Evolutionary conservation across 2,329 filamentous ascomycete genomes (phyloP), one percentile per base, ranked within the genome.

Genomic region (Trichoderma brevicompactum): DNA sequence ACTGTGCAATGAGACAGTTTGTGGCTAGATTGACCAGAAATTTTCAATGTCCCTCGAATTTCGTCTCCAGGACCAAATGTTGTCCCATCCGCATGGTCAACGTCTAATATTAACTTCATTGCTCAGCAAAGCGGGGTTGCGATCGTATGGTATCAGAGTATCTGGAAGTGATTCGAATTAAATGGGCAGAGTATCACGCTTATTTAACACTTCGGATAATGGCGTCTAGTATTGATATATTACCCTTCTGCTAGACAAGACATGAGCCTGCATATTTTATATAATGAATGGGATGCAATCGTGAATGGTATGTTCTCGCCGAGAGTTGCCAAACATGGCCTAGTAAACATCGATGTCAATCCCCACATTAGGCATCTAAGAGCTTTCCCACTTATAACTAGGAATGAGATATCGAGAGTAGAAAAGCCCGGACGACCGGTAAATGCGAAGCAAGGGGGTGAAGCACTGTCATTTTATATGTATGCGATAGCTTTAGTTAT

Each of bases 21-120:
- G 1, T 60, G 43, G n/a, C 32, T 15, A 17, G 34, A 17, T 3
- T 17, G 34, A 13, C 56, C 56, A 1, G 46, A 8, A 1, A 60
- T 28, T 6, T 40, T 49, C 17, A 60, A n/a, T 0, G 32, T 60
- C 15, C 56, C 56, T 7, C 34, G 56, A 19, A 60, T 17, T 23
- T 60, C 43, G 15, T 49, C 43, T 40, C 46, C 56, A 10, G 56
- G 56, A 19, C 32, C 34, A 28, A 60, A n/a, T 8, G 43, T n/a
- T 1, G 15, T 12, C 2, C 40, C 56, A 7, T 49, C 56, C 5
- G 23, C 23, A 23, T 13, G n/a, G 17, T 10, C 41, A 17, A 60
- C 49, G n/a, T 60, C 44, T 13, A 60, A 50, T 28, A 46, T 32
- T 9, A 60, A 32, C 12, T 60, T 60, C 56, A 60, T 60, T 28